Evolutionary conservation across 208 protist genomes (phyloP).

Genomic region (Spongospora subterranea): DNA sequence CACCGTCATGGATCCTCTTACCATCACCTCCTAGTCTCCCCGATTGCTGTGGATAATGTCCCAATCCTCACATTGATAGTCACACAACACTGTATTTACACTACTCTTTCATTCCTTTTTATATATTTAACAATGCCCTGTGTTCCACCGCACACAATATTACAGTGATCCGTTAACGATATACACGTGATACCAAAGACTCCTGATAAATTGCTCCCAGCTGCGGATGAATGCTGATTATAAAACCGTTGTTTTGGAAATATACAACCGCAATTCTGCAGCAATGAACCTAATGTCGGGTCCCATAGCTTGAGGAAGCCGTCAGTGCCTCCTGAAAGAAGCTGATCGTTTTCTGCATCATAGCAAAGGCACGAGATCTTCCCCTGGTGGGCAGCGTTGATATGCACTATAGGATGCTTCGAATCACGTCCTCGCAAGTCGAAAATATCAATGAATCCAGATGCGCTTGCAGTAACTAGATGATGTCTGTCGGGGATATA

Average conservation of each 20-base stretch:
- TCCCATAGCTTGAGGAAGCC: background rate
- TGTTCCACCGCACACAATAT: background rate
- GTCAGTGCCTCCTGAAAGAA: background rate
- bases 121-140: slow-evolving; percentile 41
- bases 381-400: background rate
- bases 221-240: background rate
- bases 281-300: background rate
- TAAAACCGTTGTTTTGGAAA: background rate
- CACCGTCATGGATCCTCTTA: too few relatives aligned
- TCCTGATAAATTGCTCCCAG: background rate
- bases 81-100: too few relatives aligned
- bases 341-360: background rate
- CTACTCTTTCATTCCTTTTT: too few relatives aligned
- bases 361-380: background rate
- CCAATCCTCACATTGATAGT: too few relatives aligned
- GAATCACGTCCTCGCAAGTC: background rate
- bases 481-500: background rate
- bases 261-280: background rate
- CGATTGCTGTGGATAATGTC: too few relatives aligned
- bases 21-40: too few relatives aligned
- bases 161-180: background rate
- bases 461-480: background rate
- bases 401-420: background rate
- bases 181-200: background rate
- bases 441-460: background rate